Evolutionary conservation across 2,329 filamentous ascomycete genomes (phyloP), one percentile per base, ranked within the genome.

Genomic region (Aspergillus sp.): DNA sequence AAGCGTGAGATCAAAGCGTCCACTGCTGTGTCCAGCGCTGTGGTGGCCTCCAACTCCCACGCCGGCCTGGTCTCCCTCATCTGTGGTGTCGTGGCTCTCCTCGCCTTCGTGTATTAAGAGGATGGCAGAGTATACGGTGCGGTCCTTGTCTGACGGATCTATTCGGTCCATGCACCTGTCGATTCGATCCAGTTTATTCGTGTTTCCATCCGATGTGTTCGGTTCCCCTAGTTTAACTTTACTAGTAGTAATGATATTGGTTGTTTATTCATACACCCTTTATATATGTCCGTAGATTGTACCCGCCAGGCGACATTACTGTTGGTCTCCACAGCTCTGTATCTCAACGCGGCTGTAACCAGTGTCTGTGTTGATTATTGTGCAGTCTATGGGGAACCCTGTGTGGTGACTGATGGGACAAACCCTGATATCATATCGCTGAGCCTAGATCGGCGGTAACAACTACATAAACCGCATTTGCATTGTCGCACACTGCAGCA

Each of bases 71-170:
- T 60, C 9, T 63, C 67, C 0, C 58, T 53, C 2, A 47, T 61
- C 3, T 60, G 58, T 2, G 67, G 63, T 11, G 56, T 67, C 1
- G 49, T 63, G 6, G 66, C 57, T 44, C 54, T 68, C 2, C 54
- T 70, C 19, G 67, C 66, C 3, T 65, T 64, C 45, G 55, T 65
- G 13, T 46, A 70, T 54, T 70, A 66, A 56, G 47, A 31, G 7
- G 45, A 21, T 29, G n/a, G n/a, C n/a, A 11, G 7, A 10, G 11
- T 9, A n/a, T 16, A 16, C 38, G 13, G 32, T 32, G 14, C 5
- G n/a, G 4, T 45, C 19, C 25, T 20, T 50, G 19, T 40, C 34
- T 17, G 11, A 23, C 2, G 23, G 17, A 13, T 14, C 20, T 19
- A 14, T 48, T 40, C 13, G 17, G n/a, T 16, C 34, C 10, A 34